Conservation (phyloP, 2,329 filamentous ascomycete species). For the Venturia nashicola region DNA sequence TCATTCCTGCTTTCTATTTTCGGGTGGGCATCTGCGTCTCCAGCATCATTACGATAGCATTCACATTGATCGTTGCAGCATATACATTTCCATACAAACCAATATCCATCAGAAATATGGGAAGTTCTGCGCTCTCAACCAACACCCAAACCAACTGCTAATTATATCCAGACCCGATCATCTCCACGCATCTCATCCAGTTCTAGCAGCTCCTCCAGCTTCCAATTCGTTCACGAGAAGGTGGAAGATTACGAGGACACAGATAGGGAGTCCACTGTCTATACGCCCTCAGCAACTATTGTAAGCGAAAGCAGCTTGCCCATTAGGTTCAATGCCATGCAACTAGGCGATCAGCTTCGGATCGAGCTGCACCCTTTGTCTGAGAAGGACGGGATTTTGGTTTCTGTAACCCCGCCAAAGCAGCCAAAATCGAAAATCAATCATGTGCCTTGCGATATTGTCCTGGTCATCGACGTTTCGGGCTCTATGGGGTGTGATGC, state of each 20-base stretch:
- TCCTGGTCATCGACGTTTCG: conserved; percentile 50
- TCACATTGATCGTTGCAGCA: background rate
- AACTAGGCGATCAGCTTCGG: background rate
- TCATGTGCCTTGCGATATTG: conserved; percentile 44
- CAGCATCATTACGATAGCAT: too few relatives aligned
- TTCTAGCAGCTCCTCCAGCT: background rate
- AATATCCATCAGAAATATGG: background rate
- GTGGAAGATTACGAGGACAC: background rate
- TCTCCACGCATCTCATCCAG: conserved; percentile 15
- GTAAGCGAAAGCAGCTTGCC: background rate
- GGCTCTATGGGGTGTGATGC: conserved; percentile 41
- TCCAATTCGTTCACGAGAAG: background rate
- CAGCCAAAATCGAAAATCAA: conserved; percentile 12
- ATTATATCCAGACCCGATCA: background rate
- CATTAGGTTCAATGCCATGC: background rate
- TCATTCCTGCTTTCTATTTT: background rate
- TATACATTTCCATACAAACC: background rate
- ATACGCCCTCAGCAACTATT: background rate
- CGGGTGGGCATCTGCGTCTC: background rate
- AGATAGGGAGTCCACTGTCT: background rate
- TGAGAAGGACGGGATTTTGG: conserved; percentile 27
- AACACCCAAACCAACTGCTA: background rate
- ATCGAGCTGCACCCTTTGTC: conserved; percentile 9
- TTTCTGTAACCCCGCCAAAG: conserved; percentile 35
- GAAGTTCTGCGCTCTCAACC: background rate